A percentile compares a stretch with the other conserved stretches of the same genome.
Conservation (phyloP, 768 basidiomycete species). For the Inosperma sp. region DNA sequence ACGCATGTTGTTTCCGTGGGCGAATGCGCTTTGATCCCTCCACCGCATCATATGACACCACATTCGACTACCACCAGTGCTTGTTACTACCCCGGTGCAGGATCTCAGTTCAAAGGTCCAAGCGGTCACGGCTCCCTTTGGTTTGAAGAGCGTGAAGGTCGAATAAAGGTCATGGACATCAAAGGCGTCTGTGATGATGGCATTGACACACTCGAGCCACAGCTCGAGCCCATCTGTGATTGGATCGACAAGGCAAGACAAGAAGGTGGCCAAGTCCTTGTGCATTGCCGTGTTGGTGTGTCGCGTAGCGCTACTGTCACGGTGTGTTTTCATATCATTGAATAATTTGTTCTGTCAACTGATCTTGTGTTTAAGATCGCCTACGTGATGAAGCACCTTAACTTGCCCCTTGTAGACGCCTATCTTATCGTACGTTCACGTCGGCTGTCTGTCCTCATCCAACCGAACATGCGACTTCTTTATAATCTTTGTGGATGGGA, state of each 20-base stretch:
- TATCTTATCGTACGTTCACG: conserved; percentile 91
- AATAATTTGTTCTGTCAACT: conserved; percentile 3
- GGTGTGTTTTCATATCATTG: conserved; percentile 39
- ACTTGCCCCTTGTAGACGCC: conserved; percentile 83
- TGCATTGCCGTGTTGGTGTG: conserved; percentile 99
- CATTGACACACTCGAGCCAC: conserved; percentile 88
- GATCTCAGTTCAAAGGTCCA: conserved; percentile 39
- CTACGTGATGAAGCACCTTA: conserved; percentile 92
- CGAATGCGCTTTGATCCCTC: conserved; percentile 87
- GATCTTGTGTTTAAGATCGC: conserved; percentile 56
- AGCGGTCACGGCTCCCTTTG: conserved; percentile 70
- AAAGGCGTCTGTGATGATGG: conserved; percentile 95
- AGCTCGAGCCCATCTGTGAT: conserved; percentile 81
- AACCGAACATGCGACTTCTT: conserved; percentile 93
- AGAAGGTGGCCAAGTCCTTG: conserved; percentile 85
- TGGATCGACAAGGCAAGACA: conserved; percentile 88
- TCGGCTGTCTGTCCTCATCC: conserved; percentile 83
- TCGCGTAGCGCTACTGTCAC: conserved; percentile 91
- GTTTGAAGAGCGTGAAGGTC: conserved; percentile 82
- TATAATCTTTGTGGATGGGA: conserved; percentile 97
- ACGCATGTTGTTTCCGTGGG: conserved; percentile 97
- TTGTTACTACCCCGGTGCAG: conserved; percentile 28
- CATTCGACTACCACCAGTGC: conserved; percentile 14
- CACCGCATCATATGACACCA: conserved; percentile 43
- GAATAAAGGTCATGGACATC: conserved; percentile 88